Evolutionary conservation across 2,329 filamentous ascomycete species (phyloP), one percentile per base, ranked within the genome.

Genomic region (Drechslerella dactyloides): DNA sequence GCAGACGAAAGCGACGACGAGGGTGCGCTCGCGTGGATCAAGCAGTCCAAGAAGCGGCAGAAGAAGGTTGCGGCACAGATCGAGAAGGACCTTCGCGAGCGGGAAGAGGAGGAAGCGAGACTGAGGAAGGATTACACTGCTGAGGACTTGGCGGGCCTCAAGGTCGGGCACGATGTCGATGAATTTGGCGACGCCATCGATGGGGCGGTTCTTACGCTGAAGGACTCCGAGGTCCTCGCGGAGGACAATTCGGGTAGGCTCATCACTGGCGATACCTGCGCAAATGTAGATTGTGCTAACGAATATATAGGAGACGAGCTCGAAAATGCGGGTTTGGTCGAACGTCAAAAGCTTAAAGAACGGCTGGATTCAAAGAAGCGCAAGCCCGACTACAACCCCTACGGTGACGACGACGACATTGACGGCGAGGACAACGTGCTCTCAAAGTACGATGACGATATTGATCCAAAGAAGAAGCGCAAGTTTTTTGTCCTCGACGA

Each of bases 391-490:
- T 99, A 99, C 79, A 91, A 99, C 76, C 93, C 93, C 0, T 89
- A 91, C 73, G 87, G 89, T 65, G 82, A 88, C 35, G 88, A 83
- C 51, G 83, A 89, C 50, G 84, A 87, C 27, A 55, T 7, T 5
- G 85, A 85, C 23, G 88, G 85, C 11, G 83, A 88, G 66, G 84
- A 84, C 17, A 85, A 85, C 4, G 87, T 99, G 23, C 81, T 99
- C 46, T 86, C 90, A 13, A 93, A 99, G 76, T 99, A 99, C 78
- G 94, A 97, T 76, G 94, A 97, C 74, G 93, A 96, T 77, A 96
- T 97, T 59, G 86, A 89, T 37, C 92, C 92, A 62, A 96, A 96
- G 81, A 94, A 96, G 81, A 69, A 70, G 40, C 83, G 85, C 63
- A 96, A 96, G 78, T 85, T 85, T 23, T 99, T 99, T 76, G 96